Conservation (phyloP, 2,329 filamentous ascomycete genomes). For the Hypoxylon sp. region DNA sequence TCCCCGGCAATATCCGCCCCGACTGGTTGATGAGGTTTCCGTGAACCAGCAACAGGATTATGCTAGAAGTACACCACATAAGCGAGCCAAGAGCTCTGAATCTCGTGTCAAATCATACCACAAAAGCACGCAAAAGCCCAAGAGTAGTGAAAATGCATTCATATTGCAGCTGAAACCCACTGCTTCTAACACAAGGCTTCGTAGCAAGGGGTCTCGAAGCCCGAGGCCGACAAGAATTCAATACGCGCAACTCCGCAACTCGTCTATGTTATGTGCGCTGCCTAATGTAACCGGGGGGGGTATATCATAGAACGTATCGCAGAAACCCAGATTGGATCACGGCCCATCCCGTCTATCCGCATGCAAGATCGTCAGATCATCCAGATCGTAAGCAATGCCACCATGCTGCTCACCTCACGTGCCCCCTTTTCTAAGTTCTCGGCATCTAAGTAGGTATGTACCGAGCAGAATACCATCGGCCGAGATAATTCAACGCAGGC, state of each 20-base stretch:
- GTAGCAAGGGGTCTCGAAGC: not conserved
- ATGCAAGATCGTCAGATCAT: conserved; percentile 13
- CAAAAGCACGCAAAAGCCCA: not conserved
- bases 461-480: not conserved
- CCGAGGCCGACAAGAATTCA: not conserved
- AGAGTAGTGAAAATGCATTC: not conserved
- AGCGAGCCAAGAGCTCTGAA: not conserved
- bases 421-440: not conserved
- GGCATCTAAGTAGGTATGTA: not conserved
- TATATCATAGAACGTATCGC: conserved; percentile 21
- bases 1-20: too few relatives aligned
- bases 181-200: not conserved
- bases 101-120: too few relatives aligned
- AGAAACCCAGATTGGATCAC: not conserved
- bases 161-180: not conserved
- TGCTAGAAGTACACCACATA: too few relatives aligned
- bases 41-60: not conserved
- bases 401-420: not conserved
- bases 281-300: conserved; percentile 19
- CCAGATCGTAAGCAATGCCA: conserved; percentile 13
- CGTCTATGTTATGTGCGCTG: not conserved
- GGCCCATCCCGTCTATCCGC: not conserved
- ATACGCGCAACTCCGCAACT: conserved; percentile 7
- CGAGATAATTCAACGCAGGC: conserved; percentile 48
- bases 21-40: too few relatives aligned